These are phyloP conservation scores for Antitrichia curtipendula DNA, from an alignment of 225 moss, liverwort and hornwort genomes.

Conservation along the genomic window DNA sequence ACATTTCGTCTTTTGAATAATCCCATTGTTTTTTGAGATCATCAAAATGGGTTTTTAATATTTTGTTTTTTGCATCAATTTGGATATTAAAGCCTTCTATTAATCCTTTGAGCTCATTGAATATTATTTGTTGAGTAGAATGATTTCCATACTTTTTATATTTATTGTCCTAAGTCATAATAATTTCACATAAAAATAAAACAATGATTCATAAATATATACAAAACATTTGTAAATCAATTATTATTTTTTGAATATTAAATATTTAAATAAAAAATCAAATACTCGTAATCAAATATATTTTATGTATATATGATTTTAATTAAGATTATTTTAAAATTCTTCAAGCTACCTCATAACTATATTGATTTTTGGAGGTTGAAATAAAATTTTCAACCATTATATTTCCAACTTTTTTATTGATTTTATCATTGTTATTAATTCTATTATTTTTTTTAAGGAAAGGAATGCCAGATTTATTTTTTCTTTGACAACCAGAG, in stretches of 20 bases:
- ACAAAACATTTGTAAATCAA: no score
- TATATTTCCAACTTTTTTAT: background rate
- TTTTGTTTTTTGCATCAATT: conserved; percentile 48
- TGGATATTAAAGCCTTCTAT: conserved; percentile 41
- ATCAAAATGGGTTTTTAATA: conserved; percentile 30
- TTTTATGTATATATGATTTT: fast-evolving
- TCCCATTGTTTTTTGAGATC: conserved; percentile 58
- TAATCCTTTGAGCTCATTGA: background rate
- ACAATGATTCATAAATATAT: background rate
- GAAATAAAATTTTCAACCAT: background rate
- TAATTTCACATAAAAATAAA: background rate
- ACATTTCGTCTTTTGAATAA: conserved; percentile 42
- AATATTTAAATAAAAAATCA: no score
- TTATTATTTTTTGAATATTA: no score
- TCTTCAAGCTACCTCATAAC: background rate
- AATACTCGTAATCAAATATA: background rate
- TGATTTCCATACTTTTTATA: background rate
- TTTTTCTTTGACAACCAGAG: background rate
- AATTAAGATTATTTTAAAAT: no score
- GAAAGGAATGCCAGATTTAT: background rate
- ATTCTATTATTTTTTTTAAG: background rate
- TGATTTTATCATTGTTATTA: background rate
- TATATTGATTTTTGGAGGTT: background rate
- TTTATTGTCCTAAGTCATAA: background rate
- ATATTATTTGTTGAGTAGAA: background rate